Base-by-base conservation (phyloP, 495 filamentous ascomycete genomes). In the Aspergillus bertholletiae region DNA sequence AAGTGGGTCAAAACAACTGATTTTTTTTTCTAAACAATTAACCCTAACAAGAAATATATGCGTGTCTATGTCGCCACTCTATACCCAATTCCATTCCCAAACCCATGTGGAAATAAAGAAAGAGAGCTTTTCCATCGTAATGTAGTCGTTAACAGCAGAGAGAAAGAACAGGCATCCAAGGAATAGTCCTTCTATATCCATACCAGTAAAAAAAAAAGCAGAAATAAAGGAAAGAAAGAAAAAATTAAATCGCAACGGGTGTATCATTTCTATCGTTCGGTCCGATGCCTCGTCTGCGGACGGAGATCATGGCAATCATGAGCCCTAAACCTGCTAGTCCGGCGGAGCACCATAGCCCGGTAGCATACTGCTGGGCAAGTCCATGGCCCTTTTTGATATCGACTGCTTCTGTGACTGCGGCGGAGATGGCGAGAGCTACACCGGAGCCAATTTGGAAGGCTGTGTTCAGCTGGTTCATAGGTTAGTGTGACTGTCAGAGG, bases 401-500 rank as follows among this genome's bases (percentile, higher is more conserved):
- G 7, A 65, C 67, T 0, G 60, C 62, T 34, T 68, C 60, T 20
- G 69, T 72, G 6, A 69, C 69, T 12, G 69, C 69, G 3, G 69
- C 67, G 0, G 69, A 72, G 28, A 72, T 70, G 34, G 69, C 69
- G 41, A 72, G 56, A 0, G 69, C 63, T 5, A 70, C 67, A 13
- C 69, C 69, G 24, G 69, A 72, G 21, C 69, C 69, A 27, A 72
- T 72, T 60, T 72, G 69, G 48, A 72, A 72, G 50, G 69, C 67
- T 18, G 69, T 72, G 49, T 72, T 72, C 5, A 72, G 67, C 67
- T 68, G 35, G n/a, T n/a, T n/a, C n/a, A n/a, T n/a, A n/a, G n/a
- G n/a, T n/a, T n/a, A n/a, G n/a, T n/a, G n/a, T n/a, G 3, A 32
- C 30, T 7, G 30, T 32, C 30, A 32, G 9, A 12, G 9, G 9